phyloP scores from a whole-genome alignment of 2,329 filamentous ascomycete species.

The Diaporthe citrichinensis region DNA sequence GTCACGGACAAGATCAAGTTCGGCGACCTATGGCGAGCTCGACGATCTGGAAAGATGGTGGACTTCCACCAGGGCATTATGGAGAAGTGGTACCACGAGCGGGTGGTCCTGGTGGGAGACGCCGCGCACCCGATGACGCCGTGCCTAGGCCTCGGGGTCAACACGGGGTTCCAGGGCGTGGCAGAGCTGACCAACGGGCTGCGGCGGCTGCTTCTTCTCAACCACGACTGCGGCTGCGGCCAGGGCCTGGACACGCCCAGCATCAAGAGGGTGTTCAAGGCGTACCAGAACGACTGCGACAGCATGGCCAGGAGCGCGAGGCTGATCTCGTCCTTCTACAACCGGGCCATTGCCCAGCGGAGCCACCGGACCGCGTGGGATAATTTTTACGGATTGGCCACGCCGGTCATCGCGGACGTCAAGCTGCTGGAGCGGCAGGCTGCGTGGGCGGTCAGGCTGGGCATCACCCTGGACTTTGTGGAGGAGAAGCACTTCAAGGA shows the following conservation, averaged over 20 bases:
- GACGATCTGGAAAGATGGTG: constrained; percentile 28
- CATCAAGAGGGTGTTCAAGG: constrained; percentile 34
- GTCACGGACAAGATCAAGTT: constrained; percentile 37
- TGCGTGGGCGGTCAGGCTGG: constrained; percentile 6
- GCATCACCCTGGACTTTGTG: constrained; percentile 9
- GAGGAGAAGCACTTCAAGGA: constrained; percentile 22
- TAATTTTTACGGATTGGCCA: constrained; percentile 15
- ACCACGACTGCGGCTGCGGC: neutral
- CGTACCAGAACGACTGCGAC: constrained; percentile 35
- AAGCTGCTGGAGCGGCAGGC: neutral
- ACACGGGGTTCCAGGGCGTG: constrained; percentile 40
- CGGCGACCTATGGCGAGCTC: constrained; percentile 29
- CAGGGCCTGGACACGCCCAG: neutral
- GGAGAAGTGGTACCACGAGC: constrained; percentile 38
- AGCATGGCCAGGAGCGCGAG: constrained; percentile 2
- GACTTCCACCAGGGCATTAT: constrained; percentile 42
- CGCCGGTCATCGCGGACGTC: neutral
- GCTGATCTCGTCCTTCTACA: constrained; percentile 17
- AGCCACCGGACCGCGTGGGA: neutral
- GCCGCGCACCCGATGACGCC: constrained; percentile 43
- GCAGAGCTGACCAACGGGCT: constrained; percentile 41
- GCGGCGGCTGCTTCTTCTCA: neutral
- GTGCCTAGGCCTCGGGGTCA: constrained; percentile 40
- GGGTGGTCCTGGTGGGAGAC: constrained; percentile 43
- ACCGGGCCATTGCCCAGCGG: constrained; percentile 31